These are phyloP conservation scores for Parathielavia appendiculata DNA, from an alignment of 495 filamentous ascomycete species.

Conservation along the genomic window DNA sequence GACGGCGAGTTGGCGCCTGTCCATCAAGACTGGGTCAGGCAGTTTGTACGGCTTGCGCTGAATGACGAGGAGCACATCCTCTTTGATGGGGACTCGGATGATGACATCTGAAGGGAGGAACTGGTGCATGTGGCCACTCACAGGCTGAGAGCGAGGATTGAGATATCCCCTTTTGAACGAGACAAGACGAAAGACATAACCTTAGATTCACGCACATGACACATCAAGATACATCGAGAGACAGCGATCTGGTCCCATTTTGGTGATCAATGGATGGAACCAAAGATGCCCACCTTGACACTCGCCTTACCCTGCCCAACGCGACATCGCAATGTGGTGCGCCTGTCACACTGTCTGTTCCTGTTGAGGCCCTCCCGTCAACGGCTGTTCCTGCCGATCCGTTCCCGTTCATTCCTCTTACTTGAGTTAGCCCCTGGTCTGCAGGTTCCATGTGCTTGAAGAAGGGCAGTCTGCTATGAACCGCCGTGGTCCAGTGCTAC, in stretches of 20 bases:
- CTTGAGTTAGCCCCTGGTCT: not conserved
- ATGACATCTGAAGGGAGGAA: not conserved
- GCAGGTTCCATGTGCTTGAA: not conserved
- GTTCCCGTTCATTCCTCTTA: not conserved
- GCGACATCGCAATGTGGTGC: not conserved
- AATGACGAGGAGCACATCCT: conserved; percentile 49
- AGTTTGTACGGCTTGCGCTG: conserved; percentile 50
- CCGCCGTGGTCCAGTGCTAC: no score
- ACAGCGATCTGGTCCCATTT: not conserved
- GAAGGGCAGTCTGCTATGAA: not conserved
- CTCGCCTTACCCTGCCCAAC: not conserved
- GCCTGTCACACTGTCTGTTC: not conserved
- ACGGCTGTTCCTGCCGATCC: not conserved
- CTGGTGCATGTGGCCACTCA: no score
- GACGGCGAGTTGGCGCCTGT: conserved; percentile 29
- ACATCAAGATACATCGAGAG: not conserved
- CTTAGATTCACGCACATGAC: not conserved
- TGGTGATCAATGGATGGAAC: not conserved
- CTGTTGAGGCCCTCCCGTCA: not conserved
- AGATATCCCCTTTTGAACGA: not conserved
- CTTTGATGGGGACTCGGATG: conserved; percentile 32
- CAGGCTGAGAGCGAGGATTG: no score
- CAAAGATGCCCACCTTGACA: not conserved
- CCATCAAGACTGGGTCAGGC: conserved; percentile 47
- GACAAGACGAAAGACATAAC: not conserved